These are phyloP conservation scores for Botrytis aclada DNA, from an alignment of 2,329 filamentous ascomycete species.

Conservation along the genomic window DNA sequence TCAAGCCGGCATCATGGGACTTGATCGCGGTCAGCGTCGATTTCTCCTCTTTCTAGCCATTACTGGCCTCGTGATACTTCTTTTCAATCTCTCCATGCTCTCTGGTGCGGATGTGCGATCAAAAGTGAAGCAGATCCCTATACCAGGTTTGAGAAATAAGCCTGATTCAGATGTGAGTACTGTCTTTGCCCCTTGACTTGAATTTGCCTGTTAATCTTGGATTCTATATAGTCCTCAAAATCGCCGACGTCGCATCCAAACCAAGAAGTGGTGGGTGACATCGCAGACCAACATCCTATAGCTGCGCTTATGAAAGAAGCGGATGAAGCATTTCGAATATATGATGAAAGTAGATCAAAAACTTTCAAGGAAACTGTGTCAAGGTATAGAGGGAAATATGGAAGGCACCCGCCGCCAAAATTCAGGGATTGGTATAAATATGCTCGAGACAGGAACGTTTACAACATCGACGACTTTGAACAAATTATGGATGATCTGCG, in stretches of 20 bases:
- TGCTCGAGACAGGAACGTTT: conserved; percentile 49
- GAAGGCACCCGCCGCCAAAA: conserved; percentile 61
- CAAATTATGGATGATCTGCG: conserved; percentile 61
- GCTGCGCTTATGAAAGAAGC: conserved; percentile 36
- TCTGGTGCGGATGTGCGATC: conserved; percentile 31
- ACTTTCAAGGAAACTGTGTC: conserved; percentile 51
- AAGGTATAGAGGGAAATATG: conserved; percentile 54
- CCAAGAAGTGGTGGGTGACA: conserved; percentile 25
- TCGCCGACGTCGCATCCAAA: conserved; percentile 30
- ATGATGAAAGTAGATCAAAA: conserved; percentile 41
- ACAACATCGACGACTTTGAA: conserved; percentile 61
- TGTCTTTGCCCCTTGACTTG: not conserved
- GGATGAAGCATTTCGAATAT: conserved; percentile 34
- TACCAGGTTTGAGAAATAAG: conserved; percentile 24
- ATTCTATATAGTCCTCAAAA: conserved; percentile 29
- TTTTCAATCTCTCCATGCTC: conserved; percentile 33
- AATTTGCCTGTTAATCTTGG: not conserved
- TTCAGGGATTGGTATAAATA: conserved; percentile 60
- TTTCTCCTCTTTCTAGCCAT: conserved; percentile 29
- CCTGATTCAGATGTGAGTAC: conserved; percentile 25
- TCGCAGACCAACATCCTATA: conserved; percentile 36
- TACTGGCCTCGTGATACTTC: conserved; percentile 28
- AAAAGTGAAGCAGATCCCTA: conserved; percentile 30
- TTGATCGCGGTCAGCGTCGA: conserved; percentile 30
- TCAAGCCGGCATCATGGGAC: conserved; percentile 25